phyloP scores from a whole-genome alignment of 1,284 basidiomycete species.

The Spongispora temasekensis region DNA sequence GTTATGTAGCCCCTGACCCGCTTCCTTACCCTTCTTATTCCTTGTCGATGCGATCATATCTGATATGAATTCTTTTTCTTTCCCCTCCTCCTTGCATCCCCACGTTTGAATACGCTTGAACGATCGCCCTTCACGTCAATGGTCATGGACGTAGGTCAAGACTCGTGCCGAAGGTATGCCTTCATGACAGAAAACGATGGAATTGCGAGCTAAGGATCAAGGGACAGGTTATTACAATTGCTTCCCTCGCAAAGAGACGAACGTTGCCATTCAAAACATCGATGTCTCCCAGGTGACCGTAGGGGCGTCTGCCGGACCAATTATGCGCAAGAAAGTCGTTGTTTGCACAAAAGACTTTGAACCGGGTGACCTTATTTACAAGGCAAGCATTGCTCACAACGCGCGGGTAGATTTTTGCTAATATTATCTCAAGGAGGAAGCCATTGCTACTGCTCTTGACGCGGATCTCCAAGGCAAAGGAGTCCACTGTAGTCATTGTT shows the following conservation, averaged over 20 bases:
- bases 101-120: slow-evolving; percentile 22
- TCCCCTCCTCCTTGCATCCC: slow-evolving; percentile 32
- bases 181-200: slow-evolving; percentile 23
- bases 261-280: slow-evolving; percentile 58
- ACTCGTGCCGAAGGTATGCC: slow-evolving; percentile 74
- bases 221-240: slow-evolving; percentile 67
- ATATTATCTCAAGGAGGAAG: slow-evolving; percentile 55
- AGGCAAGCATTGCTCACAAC: slow-evolving; percentile 41
- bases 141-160: slow-evolving; percentile 51
- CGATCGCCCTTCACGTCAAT: slow-evolving; percentile 9
- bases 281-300: slow-evolving; percentile 35
- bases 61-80: slow-evolving; percentile 61
- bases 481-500: slow-evolving; percentile 70
- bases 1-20: slow-evolving; percentile 29
- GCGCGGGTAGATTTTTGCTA: neutral
- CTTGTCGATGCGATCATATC: slow-evolving; percentile 44
- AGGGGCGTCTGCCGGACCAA: slow-evolving; percentile 29
- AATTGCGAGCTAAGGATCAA: slow-evolving; percentile 26
- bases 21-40: slow-evolving; percentile 20
- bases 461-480: slow-evolving; percentile 65
- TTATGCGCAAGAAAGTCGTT: slow-evolving; percentile 52
- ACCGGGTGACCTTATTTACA: slow-evolving; percentile 74
- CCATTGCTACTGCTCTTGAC: slow-evolving; percentile 69
- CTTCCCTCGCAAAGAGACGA: slow-evolving; percentile 71
- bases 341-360: slow-evolving; percentile 67